Evolutionary conservation across 148 eudicot species (phyloP).

Genomic region (Chenopodium formosanum): DNA sequence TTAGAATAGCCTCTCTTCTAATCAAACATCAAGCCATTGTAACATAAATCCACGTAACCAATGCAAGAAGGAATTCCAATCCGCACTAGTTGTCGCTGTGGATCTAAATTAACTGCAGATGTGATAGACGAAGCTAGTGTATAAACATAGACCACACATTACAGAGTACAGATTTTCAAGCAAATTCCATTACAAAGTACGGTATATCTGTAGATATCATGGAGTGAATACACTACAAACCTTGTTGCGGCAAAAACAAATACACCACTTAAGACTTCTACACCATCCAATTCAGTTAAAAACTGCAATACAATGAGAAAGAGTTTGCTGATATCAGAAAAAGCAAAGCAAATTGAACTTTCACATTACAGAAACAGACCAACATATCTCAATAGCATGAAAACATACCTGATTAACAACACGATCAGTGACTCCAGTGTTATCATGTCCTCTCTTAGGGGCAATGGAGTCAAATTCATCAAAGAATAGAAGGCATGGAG

Average conservation of each 20-base stretch:
- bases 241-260: slow-evolving; percentile 99
- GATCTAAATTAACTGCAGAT: not conserved
- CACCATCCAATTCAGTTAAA: slow-evolving; percentile 96
- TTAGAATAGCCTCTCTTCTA: not conserved
- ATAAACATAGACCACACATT: not conserved
- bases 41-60: not conserved
- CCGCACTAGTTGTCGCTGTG: not conserved
- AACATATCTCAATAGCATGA: not conserved
- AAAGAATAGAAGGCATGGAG: slow-evolving; percentile 95
- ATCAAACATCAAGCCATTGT: not conserved
- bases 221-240: slow-evolving; percentile 34
- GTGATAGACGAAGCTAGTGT: not conserved
- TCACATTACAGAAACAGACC: not conserved
- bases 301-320: slow-evolving; percentile 48
- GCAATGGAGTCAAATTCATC: slow-evolving; percentile 99
- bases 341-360: not conserved
- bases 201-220: not conserved
- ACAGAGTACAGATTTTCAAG: too few species aligned
- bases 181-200: too few species aligned
- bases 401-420: slow-evolving; percentile 85
- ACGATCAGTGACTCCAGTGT: slow-evolving; percentile 98
- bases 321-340: slow-evolving; percentile 6
- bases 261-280: slow-evolving; percentile 89
- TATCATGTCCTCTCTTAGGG: slow-evolving; percentile 99
- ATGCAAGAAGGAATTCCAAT: not conserved